Evolutionary conservation across 495 filamentous ascomycete genomes (phyloP).

Genomic region (Penicillium herquei): DNA sequence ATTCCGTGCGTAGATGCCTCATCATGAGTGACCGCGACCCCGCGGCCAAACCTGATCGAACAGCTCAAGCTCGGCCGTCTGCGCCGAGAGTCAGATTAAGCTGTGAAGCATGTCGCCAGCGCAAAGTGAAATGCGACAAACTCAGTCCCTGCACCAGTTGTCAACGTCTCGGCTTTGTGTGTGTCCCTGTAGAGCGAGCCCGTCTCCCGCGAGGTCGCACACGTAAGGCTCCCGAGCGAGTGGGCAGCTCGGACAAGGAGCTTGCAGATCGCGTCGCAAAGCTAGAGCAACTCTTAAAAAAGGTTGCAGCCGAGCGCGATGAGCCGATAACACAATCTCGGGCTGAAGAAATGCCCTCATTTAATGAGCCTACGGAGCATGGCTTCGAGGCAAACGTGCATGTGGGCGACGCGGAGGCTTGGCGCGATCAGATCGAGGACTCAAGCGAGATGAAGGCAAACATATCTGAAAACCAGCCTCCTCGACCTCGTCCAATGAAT

Average conservation of each 20-base stretch:
- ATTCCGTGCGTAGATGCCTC: conserved; percentile 1
- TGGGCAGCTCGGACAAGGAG: conserved; percentile 18
- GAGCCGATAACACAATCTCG: background rate
- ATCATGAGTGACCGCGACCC: conserved; percentile 17
- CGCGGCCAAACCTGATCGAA: conserved; percentile 8
- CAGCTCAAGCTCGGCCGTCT: conserved; percentile 18
- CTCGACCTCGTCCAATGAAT: conserved; percentile 15
- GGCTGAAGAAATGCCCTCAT: background rate
- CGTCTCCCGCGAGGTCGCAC: conserved; percentile 42
- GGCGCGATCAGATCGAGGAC: conserved; percentile 8
- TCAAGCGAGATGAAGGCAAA: background rate
- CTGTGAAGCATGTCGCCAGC: conserved; percentile 58
- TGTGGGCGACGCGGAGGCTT: conserved; percentile 7
- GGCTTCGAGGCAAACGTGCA: conserved; percentile 4
- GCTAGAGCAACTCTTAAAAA: conserved; percentile 28
- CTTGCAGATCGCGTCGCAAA: conserved; percentile 27
- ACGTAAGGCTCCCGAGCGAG: conserved; percentile 30
- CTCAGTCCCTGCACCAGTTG: conserved; percentile 71
- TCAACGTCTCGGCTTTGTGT: conserved; percentile 57
- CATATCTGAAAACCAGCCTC: background rate
- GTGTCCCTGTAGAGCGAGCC: conserved; percentile 46
- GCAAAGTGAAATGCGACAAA: conserved; percentile 82
- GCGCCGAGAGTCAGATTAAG: conserved; percentile 31
- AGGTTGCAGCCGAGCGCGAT: conserved; percentile 18
- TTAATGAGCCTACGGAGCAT: background rate